These are phyloP conservation scores for Fusarium nanum DNA, from an alignment of 2,329 filamentous ascomycete genomes.

Conservation along the genomic window DNA sequence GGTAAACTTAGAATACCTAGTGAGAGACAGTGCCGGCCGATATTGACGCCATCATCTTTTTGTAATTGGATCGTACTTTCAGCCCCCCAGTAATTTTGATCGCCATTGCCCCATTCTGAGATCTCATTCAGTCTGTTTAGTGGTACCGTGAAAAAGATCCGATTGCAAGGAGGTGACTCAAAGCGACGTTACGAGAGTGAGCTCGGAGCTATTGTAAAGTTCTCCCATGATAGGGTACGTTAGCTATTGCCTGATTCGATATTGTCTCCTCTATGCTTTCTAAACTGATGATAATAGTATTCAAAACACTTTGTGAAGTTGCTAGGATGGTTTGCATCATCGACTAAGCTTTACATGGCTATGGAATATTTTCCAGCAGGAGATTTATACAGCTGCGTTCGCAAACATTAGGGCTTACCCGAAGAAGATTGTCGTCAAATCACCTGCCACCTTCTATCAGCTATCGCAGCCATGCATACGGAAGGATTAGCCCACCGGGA, in stretches of 20 bases:
- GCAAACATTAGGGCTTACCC: neutral
- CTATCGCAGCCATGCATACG: neutral
- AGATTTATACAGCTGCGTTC: neutral
- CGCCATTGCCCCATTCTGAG: no score
- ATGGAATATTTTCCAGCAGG: neutral
- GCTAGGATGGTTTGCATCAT: neutral
- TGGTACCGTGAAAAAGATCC: neutral
- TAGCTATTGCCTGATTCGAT: neutral
- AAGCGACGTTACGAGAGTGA: neutral
- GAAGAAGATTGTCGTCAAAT: neutral
- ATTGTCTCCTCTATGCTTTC: neutral
- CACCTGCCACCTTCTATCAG: neutral
- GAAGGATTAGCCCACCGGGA: neutral
- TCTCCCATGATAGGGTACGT: slow-evolving; percentile 4
- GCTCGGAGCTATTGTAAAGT: neutral
- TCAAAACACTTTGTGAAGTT: neutral
- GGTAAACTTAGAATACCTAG: no score
- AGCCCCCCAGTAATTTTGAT: no score
- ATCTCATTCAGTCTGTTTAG: no score
- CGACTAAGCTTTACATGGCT: neutral
- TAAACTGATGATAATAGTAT: neutral
- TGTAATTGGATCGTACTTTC: no score
- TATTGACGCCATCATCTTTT: no score
- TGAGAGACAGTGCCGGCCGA: no score
- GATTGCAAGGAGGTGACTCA: neutral